Evolutionary conservation across 441 rosid genomes (phyloP).

Genomic region (Pelargonium fulgidum): DNA sequence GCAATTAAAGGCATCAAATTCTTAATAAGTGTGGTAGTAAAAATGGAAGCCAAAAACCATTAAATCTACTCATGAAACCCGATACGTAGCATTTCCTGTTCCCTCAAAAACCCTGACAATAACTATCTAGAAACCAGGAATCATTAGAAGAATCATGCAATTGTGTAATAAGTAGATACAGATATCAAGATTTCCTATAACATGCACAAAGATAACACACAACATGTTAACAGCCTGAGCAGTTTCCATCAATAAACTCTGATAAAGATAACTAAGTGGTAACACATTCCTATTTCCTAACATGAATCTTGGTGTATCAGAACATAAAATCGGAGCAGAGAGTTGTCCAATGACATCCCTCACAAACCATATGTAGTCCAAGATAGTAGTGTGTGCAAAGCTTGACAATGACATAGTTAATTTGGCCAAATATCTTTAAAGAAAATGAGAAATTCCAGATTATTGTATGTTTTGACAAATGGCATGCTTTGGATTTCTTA

Average conservation of each 20-base stretch:
- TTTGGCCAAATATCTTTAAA: neutral
- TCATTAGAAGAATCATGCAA: neutral
- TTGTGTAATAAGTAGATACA: neutral
- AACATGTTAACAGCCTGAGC: too few species aligned
- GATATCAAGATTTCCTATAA: neutral
- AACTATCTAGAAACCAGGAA: neutral
- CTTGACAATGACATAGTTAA: neutral
- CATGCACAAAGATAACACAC: neutral
- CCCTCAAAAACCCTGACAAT: neutral
- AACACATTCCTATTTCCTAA: neutral
- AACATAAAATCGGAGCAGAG: too few species aligned
- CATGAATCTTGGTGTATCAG: neutral
- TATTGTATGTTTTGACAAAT: too few species aligned
- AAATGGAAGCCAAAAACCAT: too few species aligned
- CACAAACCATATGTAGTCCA: neutral
- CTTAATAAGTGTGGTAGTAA: neutral
- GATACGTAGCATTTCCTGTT: neutral
- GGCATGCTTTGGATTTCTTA: too few species aligned
- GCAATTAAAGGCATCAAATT: neutral
- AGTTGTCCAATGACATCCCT: neutral
- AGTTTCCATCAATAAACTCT: neutral
- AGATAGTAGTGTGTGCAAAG: neutral
- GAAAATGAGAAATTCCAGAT: too few species aligned
- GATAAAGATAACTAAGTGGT: neutral
- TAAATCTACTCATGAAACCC: neutral